Evolutionary conservation across 2,329 filamentous ascomycete species (phyloP), one percentile per base, ranked within the genome.

Genomic region (Fusarium foetens): DNA sequence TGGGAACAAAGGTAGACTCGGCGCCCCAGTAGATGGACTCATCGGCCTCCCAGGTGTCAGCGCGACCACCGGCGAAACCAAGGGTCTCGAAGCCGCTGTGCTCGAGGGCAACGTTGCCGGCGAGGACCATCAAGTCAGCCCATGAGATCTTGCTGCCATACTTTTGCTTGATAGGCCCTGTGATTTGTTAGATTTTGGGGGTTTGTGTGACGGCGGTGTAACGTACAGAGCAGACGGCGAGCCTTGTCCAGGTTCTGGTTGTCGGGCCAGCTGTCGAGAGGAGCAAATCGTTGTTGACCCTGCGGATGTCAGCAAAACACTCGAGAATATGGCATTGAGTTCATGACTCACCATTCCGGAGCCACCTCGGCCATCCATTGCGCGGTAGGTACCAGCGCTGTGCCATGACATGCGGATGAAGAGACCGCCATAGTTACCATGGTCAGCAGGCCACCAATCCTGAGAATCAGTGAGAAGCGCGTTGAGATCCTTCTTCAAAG

Each of bases 321-420:
- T n/a, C 8, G 4, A 21, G 7, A 6, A 19, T 13, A 21, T 25
- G 25, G 9, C 14, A 17, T 27, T 17, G 23, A 14, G 23, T 1
- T 23, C 23, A 29, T 25, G 16, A 55, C 77, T 65, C 55, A 80
- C 80, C 78, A 89, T 85, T 59, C 92, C 92, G 77, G 89, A 91
- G 66, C 93, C 93, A 62, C 93, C 93, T 68, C 93, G 92, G 41
- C 92, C 92, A 75, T 94, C 92, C 58, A 86, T 86, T 78, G 92
- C 89, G 77, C 93, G 91, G 84, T 94, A 94, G 55, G 92, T 95
- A 68, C 93, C 93, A 31, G 93, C 89, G 73, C 90, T 90, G 86
- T 94, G 93, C 93, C 93, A 95, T 67, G 92, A 90, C 91, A 94
- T 91, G 64, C 93, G 91, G 79, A 95, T 87, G 81, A 95, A 94